Base-by-base conservation (phyloP, 2,329 filamentous ascomycete genomes). In the Talaromyces funiculosus region DNA sequence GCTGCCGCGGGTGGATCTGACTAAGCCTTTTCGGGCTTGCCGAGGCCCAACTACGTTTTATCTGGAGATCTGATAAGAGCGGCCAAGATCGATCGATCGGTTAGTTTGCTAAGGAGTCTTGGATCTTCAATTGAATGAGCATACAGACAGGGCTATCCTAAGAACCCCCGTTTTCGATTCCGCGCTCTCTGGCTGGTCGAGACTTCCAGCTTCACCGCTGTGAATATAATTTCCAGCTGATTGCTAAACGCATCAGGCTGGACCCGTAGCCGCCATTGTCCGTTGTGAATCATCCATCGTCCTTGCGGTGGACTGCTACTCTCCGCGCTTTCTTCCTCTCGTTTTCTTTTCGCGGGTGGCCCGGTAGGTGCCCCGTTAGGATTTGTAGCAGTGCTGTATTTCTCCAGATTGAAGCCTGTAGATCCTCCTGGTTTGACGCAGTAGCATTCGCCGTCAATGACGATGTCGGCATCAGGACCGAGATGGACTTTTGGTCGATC, bases 131-230 rank as follows among this genome's bases (percentile, higher is more conserved):
- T 33, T 33, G 3, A 33, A 33, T 33, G 4, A 33, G 12, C 12
- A 12, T 33, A 10, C 9, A 12, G 1, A 6, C 31, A 9, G 12
- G 31, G 4, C 8, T 51, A 51, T 6, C 47, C 18, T 60, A 95
- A 72, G 70, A 95, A 96, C 0, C 75, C 76, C 63, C 89, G 82
- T 55, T 79, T 73, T 54, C 75, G 75, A 75, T 95, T 96, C 64
- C 90, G 82, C 10, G 81, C 81, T 63, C 80, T 78, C 73, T 93
- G 85, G 7, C 80, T 82, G 57, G 82, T 87, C 66, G 86, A 83
- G 0, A 87, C 88, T 66, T 95, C 89, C 26, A 96, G 71, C 73
- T 90, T 91, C 35, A 92, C 89, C 0, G 86, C 89, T 16, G 89
- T 81, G 54, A 96, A 80, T 22, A 90, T 81, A 61, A 90, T 88